Evolutionary conservation across 2,329 filamentous ascomycete species (phyloP), one percentile per base, ranked within the genome.

Genomic region (Zasmidium angulare): DNA sequence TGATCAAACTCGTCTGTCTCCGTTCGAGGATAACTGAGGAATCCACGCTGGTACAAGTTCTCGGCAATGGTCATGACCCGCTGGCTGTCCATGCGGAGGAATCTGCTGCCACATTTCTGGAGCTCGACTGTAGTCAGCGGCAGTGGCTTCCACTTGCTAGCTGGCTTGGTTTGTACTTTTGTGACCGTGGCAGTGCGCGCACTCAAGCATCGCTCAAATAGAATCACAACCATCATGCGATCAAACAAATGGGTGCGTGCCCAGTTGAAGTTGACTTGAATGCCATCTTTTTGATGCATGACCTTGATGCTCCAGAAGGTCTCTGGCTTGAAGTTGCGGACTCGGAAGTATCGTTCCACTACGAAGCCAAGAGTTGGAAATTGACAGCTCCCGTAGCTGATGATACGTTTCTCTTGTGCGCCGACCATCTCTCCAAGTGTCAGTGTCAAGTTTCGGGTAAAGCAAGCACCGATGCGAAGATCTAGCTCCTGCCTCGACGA

Each of bases 311-410:
- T 84, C 95, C 95, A 99, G 75, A 98, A 99, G 0, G 85, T 80
- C 72, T 99, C 95, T 0, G 93, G 89, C 0, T 95, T 87, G 74
- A 99, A 99, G 68, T 96, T 96, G 63, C 91, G 88, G 53, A 99
- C 95, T 53, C 90, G 87, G 68, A 96, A 91, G 74, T 98, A 99
- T 50, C 93, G 86, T 75, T 99, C 95, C 6, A 99, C 95, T 1
- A 99, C 93, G 66, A 99, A 99, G 0, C 95, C 95, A 3, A 99
- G 81, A 0, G 95, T 98, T 1, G 95, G 95, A 69, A 99, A 99
- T 73, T 99, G 95, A 66, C 95, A 99, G 2, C 93, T 96, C 19
- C 72, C 72, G 52, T 74, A 74, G 62, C 71, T 75, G 56, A 71
- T 63, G 7, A 69, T 53, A 36, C 53, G 65, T 78, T 64, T 78